Evolutionary conservation across 2,329 filamentous ascomycete species (phyloP), one percentile per base, ranked within the genome.

Genomic region (Trichoderma sp.): DNA sequence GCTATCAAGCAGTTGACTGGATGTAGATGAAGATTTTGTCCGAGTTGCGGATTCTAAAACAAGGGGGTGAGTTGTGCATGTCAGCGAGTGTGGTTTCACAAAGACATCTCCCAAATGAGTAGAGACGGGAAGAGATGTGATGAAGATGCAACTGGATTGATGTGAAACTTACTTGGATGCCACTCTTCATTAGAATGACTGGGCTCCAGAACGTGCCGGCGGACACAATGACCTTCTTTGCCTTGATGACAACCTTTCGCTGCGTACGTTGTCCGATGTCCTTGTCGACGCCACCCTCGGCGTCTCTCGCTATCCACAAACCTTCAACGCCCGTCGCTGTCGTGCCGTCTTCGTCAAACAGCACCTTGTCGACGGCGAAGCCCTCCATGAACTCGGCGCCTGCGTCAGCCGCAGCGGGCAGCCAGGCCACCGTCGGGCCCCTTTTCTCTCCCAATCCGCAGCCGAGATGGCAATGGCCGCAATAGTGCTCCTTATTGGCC

Each of bases 351-450:
- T 86, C 83, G 26, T 90, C 88, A 79, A 97, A 97, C 0, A 92
- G 75, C 18, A 98, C 84, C 73, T 87, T 87, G 14, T 93, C 88
- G 0, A 90, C 92, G 24, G 90, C 82, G 77, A 96, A 93, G 0
- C 94, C 94, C 83, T 98, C 94, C 71, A 97, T 88, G 78, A 97
- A 97, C 74, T 87, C 85, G 1, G 94, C 93, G 0, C 94, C 94
- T 0, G 92, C 90, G 67, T 86, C 86, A 1, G 91, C 92, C 3
- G 95, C 94, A 76, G 94, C 93, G 0, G 93, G 93, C 15, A 98
- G 84, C 85, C 90, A 98, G 7, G 89, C 89, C 28, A 93, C 89
- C 0, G 89, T 87, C 0, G 95, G 92, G 0, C 95, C 94, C 80
- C 92, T 90, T 83, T 98, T 98, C 74, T 90, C 89, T 61, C 87